Evolutionary conservation across 768 basidiomycete genomes (phyloP).

Genomic region (Pleurotus djamor): DNA sequence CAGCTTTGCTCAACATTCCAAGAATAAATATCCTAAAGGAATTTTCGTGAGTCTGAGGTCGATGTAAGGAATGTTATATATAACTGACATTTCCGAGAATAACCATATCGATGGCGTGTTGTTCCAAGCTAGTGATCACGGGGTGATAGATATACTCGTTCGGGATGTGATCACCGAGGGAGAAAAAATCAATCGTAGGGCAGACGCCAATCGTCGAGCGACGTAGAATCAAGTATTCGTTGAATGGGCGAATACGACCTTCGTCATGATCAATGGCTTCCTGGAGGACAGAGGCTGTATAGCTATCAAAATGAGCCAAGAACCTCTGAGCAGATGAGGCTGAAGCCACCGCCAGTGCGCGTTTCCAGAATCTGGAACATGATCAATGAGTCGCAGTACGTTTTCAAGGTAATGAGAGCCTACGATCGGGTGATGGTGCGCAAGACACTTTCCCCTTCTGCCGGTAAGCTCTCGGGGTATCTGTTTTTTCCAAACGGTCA

Average conservation of each 20-base stretch:
- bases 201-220: constrained; percentile 37
- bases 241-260: constrained; percentile 28
- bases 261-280: constrained; percentile 38
- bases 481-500: neutral
- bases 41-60: no score
- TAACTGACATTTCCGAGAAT: constrained; percentile 32
- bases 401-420: constrained; percentile 9
- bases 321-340: constrained; percentile 27
- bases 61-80: no score
- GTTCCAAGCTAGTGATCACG: constrained; percentile 24
- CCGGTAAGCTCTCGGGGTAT: constrained; percentile 28
- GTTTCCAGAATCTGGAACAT: constrained; percentile 29
- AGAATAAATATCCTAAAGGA: constrained; percentile 19
- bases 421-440: constrained; percentile 41
- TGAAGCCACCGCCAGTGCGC: constrained; percentile 19
- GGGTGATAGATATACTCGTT: constrained; percentile 41
- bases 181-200: constrained; percentile 33
- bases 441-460: constrained; percentile 29
- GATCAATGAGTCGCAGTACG: neutral
- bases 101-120: constrained; percentile 27
- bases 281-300: constrained; percentile 32
- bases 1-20: constrained; percentile 22
- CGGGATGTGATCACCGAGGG: constrained; percentile 35
- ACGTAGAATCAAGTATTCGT: constrained; percentile 37
- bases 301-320: constrained; percentile 30